Evolutionary conservation across 225 moss, liverwort and hornwort genomes (phyloP), one percentile per base, ranked within the genome.

Genomic region (Sphagnum tenellum): DNA sequence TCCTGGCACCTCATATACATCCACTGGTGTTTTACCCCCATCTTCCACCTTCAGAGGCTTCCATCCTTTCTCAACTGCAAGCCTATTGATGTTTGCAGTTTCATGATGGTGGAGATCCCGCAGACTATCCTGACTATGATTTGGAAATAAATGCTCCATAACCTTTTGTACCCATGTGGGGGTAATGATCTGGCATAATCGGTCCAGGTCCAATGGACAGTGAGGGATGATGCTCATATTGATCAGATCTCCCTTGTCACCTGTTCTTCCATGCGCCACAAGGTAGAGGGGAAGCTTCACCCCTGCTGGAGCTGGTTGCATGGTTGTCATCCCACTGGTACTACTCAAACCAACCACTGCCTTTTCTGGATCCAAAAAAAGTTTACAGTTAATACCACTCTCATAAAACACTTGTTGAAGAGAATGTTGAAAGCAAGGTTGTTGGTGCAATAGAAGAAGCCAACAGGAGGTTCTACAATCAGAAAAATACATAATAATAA

Each of bases 211-310:
- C 44, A 68, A 57, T 2, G 68, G 64, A 62, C 80, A 91, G 73
- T 91, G 86, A 48, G 89, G 91, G 57, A 91, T 91, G 47, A 91
- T 49, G 55, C 91, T 87, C 64, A 85, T 72, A 64, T 91, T 91
- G 9, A 89, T 3, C 50, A 89, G 80, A 76, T 89, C 86, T 64
- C 89, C 89, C 75, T 91, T 91, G 63, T 91, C 91, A 14, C 89
- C 91, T 49, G 91, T 87, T 79, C 91, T 77, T 59, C 89, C 84
- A 63, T 91, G 91, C 12, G 89, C 91, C 59, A 89, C 76, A 67
- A 77, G 46, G 67, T 89, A 86, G 48, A 91, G 69, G 12, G 86
- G 86, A n/a, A 91, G 71, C 71, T 73, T 56, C 64, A 85, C 77
- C 56, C 71, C 89, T 67, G 81, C 70, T 14, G 76, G 89, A 67